A percentile compares a stretch with the other conserved stretches of the same genome.
These are phyloP conservation scores for Zancudomyces culisetae DNA, from an alignment of 371 early-diverging fungal species.

Conservation along the genomic window DNA sequence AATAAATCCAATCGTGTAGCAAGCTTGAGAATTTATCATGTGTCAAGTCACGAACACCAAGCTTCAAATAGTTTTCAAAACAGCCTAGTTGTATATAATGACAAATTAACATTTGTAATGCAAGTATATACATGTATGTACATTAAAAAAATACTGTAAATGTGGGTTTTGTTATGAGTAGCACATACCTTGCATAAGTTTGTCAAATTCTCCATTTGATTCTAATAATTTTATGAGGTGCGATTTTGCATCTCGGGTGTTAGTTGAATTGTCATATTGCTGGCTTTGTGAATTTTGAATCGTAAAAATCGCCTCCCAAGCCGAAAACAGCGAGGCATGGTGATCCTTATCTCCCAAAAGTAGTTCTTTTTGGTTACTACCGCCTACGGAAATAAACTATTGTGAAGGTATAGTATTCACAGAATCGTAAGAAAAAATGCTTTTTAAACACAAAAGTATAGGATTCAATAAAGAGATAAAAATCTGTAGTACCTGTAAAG, in stretches of 20 bases:
- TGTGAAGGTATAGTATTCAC: not conserved
- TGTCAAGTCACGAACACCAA: slow-evolving; percentile 56
- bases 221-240: slow-evolving; percentile 1
- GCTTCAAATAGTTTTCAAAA: slow-evolving; percentile 70
- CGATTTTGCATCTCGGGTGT: not conserved
- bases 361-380: not conserved
- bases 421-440: not conserved
- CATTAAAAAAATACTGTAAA: too few relatives aligned
- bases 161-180: slow-evolving; percentile 58
- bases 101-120: too few relatives aligned
- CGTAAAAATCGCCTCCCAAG: slow-evolving; percentile 2
- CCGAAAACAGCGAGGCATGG: not conserved
- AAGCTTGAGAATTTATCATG: slow-evolving; percentile 36
- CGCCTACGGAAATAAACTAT: not conserved
- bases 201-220: slow-evolving; percentile 4
- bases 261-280: not conserved
- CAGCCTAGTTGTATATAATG: too few relatives aligned
- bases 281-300: not conserved
- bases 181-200: slow-evolving; percentile 31
- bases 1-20: slow-evolving; percentile 53
- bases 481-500: slow-evolving; percentile 76
- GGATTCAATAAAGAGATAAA: not conserved
- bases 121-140: too few relatives aligned
- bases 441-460: not conserved
- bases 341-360: not conserved